Evolutionary conservation across 2,329 filamentous ascomycete genomes (phyloP).

Genomic region (Stagonosporopsis tanaceti): DNA sequence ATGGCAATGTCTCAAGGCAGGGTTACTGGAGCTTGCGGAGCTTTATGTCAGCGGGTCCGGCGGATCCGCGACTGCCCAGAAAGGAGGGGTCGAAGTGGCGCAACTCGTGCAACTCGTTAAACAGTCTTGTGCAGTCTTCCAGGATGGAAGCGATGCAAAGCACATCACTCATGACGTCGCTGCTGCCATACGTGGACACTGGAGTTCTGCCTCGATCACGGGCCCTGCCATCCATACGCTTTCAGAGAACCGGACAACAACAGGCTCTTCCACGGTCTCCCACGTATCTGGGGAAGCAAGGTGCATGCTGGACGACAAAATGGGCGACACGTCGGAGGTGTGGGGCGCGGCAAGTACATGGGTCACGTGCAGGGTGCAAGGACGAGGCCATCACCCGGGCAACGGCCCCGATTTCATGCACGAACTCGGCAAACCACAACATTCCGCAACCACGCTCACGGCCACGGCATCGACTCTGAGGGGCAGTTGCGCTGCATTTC

Average conservation of each 20-base stretch:
- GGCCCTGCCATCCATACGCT: neutral
- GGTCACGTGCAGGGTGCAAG: conserved; percentile 7
- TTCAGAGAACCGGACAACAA: neutral
- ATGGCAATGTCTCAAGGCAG: neutral
- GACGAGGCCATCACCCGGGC: conserved; percentile 12
- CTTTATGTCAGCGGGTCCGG: conserved; percentile 5
- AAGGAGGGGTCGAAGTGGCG: conserved; percentile 7
- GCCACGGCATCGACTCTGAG: conserved; percentile 16
- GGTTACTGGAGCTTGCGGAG: neutral
- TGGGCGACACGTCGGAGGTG: conserved; percentile 4
- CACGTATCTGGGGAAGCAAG: conserved; percentile 2
- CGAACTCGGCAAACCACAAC: conserved; percentile 24
- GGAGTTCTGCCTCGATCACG: neutral
- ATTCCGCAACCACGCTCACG: conserved; percentile 36
- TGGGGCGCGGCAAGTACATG: neutral
- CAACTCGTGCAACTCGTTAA: neutral
- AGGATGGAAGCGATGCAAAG: neutral
- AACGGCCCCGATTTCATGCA: conserved; percentile 13
- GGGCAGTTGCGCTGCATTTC: conserved; percentile 26
- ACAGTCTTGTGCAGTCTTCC: neutral
- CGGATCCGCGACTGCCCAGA: conserved; percentile 6
- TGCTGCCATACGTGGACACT: neutral
- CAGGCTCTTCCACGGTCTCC: neutral
- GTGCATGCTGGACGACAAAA: conserved; percentile 2
- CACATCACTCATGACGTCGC: conserved; percentile 6